These are phyloP conservation scores for Rubroboletus satanas DNA, from an alignment of 768 basidiomycete species.

Conservation along the genomic window DNA sequence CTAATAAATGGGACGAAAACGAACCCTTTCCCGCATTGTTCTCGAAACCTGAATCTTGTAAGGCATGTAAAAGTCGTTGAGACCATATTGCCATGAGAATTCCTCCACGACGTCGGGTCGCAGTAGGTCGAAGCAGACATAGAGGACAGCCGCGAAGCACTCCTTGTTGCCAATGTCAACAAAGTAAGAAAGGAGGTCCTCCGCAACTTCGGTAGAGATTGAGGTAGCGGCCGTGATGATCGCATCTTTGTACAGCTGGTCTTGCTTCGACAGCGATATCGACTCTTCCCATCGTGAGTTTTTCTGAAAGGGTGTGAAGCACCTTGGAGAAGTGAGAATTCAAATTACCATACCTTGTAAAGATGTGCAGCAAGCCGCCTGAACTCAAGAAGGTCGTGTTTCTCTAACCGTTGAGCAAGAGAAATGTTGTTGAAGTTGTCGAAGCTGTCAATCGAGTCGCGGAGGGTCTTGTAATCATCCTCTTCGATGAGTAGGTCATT, in stretches of 20 bases:
- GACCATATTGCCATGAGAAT: conserved; percentile 91
- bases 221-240: conserved; percentile 92
- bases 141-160: conserved; percentile 89
- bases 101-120: conserved; percentile 92
- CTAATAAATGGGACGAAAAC: conserved; percentile 5
- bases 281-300: conserved; percentile 96
- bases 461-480: conserved; percentile 96
- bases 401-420: conserved; percentile 82
- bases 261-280: conserved; percentile 90
- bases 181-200: conserved; percentile 94
- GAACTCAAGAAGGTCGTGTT: conserved; percentile 92
- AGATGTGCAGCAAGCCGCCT: conserved; percentile 90
- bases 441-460: conserved; percentile 96
- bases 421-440: conserved; percentile 94
- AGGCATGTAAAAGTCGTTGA: conserved; percentile 98
- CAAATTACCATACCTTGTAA: conserved; percentile 66
- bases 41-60: conserved; percentile 88
- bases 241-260: conserved; percentile 96
- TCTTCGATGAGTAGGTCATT: conserved; percentile 98
- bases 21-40: conserved; percentile 69
- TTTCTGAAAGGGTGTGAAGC: conserved; percentile 52
- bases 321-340: background rate
- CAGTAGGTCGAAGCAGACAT: conserved; percentile 92
- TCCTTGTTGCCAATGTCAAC: conserved; percentile 99
- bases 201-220: conserved; percentile 80